Evolutionary conservation across 768 basidiomycete species (phyloP), one percentile per base, ranked within the genome.

Genomic region (Strobilomyces confusus): DNA sequence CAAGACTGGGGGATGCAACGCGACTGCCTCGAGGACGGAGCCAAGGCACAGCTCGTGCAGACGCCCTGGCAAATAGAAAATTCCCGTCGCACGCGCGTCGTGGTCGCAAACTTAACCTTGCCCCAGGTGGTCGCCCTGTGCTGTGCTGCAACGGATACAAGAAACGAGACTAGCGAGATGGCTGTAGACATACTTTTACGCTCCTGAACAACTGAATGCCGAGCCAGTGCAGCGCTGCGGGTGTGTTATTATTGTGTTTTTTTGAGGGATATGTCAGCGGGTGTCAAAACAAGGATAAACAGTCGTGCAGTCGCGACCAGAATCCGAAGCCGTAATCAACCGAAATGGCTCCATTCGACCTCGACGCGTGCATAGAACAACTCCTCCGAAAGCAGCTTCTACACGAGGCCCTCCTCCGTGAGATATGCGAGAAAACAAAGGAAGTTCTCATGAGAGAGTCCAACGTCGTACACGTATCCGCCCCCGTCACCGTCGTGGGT

Each of bases 351-450:
- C 80, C 90, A 66, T 95, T 98, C 78, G 92, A 98, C 79, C 86
- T 98, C 68, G 94, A 98, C 78, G 92, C 91, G 56, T 98, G 94
- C 72, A 98, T 98, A 66, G 76, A 88, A 63, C 90, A 94, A 64
- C 77, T 95, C 51, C 81, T 92, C 32, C 80, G 86, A 48, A 97
- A 97, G 75, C 94, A 97, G 59, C 84, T 99, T 14, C 77, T 99
- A 5, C 95, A 95, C 63, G 95, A 98, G 73, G 89, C 92, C 2
- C 79, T 98, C 25, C 72, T 99, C 41, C 87, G 94, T 47, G 95
- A 99, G 78, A 98, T 99, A 81, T 98, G 97, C 78, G 95, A 97
- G 67, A 98, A 98, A 75, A 97, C 95, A 15, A 99, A 98, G 69
- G 97, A 99, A 69, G 92, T 99, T 0, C 85, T 99, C 52, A 98